A percentile compares a stretch with the other conserved stretches of the same genome.
Conservation (phyloP, 805 yeast species). For the Helenozyma rhizophorensis region DNA sequence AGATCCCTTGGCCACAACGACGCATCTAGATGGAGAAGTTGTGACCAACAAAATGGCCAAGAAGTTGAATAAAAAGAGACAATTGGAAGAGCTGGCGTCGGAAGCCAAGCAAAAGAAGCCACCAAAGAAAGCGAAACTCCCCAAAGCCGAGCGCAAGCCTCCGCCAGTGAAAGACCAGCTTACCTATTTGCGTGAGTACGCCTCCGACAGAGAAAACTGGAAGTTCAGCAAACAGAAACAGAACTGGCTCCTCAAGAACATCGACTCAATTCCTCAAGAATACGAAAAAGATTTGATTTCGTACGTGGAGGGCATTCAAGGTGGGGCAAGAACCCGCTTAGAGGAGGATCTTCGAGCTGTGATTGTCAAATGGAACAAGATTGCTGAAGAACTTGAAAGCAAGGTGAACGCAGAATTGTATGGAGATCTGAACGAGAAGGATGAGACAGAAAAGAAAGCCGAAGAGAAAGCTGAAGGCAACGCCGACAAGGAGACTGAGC, state of each 20-base stretch:
- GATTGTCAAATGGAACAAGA: slow-evolving; percentile 53
- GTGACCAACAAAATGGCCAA: slow-evolving; percentile 42
- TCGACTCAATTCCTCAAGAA: slow-evolving; percentile 46
- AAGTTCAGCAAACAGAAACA: slow-evolving; percentile 85
- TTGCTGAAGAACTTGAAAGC: slow-evolving; percentile 39
- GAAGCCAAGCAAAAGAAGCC: slow-evolving; percentile 42
- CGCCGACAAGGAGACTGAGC: slow-evolving; percentile 5
- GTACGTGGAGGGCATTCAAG: slow-evolving; percentile 62
- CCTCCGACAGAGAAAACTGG: slow-evolving; percentile 59
- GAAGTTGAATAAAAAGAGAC: slow-evolving; percentile 33
- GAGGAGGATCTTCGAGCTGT: slow-evolving; percentile 44
- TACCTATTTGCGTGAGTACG: slow-evolving; percentile 56
- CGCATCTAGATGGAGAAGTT: slow-evolving; percentile 42
- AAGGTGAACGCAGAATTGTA: slow-evolving; percentile 35
- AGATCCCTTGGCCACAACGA: slow-evolving; percentile 43
- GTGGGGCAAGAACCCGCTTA: slow-evolving; percentile 61
- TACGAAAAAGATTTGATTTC: slow-evolving; percentile 48
- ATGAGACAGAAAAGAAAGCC: slow-evolving; percentile 2
- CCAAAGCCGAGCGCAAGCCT: slow-evolving; percentile 62
- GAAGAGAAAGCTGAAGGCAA: slow-evolving; percentile 6
- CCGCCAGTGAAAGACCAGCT: slow-evolving; percentile 79
- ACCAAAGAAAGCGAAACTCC: slow-evolving; percentile 65
- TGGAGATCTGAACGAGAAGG: slow-evolving; percentile 20
- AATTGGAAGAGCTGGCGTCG: slow-evolving; percentile 17
- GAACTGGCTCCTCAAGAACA: slow-evolving; percentile 73